phyloP scores from a whole-genome alignment of 1,284 basidiomycete species.

The Apiotrichum gamsii region DNA sequence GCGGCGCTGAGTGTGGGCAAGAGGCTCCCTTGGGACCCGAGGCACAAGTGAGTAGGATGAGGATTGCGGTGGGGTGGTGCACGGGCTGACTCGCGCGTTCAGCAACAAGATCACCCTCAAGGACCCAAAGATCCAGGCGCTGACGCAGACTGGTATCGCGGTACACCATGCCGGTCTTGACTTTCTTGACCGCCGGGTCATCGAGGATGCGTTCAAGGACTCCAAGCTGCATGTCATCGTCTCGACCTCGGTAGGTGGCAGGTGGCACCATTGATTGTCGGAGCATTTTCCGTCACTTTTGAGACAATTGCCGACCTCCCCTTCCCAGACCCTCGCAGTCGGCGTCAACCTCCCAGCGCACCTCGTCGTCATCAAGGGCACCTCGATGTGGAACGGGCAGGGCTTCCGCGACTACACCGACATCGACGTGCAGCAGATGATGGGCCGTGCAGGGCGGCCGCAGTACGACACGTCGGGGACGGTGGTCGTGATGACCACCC shows the following conservation, averaged over 20 bases:
- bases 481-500: constrained; percentile 40
- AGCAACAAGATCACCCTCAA: no score
- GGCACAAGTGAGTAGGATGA: constrained; percentile 53
- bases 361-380: constrained; percentile 48
- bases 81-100: no score
- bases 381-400: constrained; percentile 36
- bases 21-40: constrained; percentile 60
- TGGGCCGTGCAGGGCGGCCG: constrained; percentile 69
- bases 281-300: no score
- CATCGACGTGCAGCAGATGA: constrained; percentile 48
- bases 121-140: constrained; percentile 29
- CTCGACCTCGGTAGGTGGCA: constrained; percentile 44
- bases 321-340: constrained; percentile 48
- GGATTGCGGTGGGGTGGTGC: no score
- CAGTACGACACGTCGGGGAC: constrained; percentile 68
- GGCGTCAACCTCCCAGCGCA: constrained; percentile 52
- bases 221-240: constrained; percentile 46
- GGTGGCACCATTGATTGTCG: no score
- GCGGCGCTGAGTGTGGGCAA: constrained; percentile 53
- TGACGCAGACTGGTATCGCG: constrained; percentile 47
- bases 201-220: constrained; percentile 49
- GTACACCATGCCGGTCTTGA: constrained; percentile 54
- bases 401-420: constrained; percentile 45
- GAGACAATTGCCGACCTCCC: no score
- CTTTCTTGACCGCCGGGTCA: constrained; percentile 44